Base-by-base conservation (phyloP, 257 asterid species). In the Leonotis leonurus region DNA sequence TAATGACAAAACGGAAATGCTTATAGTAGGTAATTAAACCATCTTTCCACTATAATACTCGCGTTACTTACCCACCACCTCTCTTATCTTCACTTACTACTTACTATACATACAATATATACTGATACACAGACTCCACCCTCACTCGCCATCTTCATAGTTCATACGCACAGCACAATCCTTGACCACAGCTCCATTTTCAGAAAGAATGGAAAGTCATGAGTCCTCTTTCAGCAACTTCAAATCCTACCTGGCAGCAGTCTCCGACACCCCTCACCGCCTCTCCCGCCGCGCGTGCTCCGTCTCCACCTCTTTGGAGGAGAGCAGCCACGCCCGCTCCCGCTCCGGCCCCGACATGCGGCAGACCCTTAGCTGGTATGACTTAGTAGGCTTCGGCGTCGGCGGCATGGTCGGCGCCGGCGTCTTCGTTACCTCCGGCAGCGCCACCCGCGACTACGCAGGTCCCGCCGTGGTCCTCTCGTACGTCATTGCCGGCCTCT, bases 401-500 rank as follows among this genome's bases (percentile, higher is more conserved):
- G 98, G 98, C 39, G 98, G 98, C 0, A 92, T 92, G 98, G 95
- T 92, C 76, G 98, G 98, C 0, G 98, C 98, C 71, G 98, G 98
- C 2, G 94, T 90, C 0, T 90, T 90, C 35, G 89, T 90, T 75
- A 83, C 96, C 74, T 70, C 88, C 39, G 98, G 98, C 8, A 74
- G 65, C 9, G 96, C 96, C 25, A 64, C 75, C 59, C 74, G 78
- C 4, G 20, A 16, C 1, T 58, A 33, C 43, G 94, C 98, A 0
- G 98, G 98, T 5, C 5, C 98, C 98, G 75, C 98, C 20, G 88
- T 90, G 2, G 64, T 90, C 7, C 68, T 90, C 1, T 88, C 98
- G 29, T 90, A 85, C 79, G 94, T 91, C 94, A 84, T 85, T 81
- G 95, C 98, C 55, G 98, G 96, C 3, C 59, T 90, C 26, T 90